These are phyloP conservation scores for Acephala macrosclerotiorum DNA, from an alignment of 2,329 filamentous ascomycete species.

Conservation along the genomic window DNA sequence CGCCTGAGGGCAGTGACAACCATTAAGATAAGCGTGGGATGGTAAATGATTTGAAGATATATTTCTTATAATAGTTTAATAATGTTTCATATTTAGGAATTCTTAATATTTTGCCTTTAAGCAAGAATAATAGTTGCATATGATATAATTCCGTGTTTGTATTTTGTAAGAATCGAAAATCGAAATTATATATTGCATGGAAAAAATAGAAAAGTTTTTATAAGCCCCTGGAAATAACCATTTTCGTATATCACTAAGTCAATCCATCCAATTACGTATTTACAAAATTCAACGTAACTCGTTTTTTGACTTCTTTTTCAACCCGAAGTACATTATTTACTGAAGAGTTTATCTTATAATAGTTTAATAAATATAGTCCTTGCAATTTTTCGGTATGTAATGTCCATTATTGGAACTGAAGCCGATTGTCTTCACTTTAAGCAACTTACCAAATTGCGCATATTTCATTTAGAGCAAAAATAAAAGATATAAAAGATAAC, in stretches of 20 bases:
- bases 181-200: neutral
- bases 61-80: neutral
- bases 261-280: neutral
- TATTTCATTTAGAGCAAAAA: neutral
- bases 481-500: neutral
- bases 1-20: neutral
- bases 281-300: neutral
- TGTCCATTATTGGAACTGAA: too few relatives aligned
- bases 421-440: too few relatives aligned
- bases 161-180: neutral
- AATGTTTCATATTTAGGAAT: neutral
- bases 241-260: neutral
- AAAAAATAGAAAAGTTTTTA: neutral
- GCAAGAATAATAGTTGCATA: neutral
- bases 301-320: neutral
- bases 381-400: too few relatives aligned
- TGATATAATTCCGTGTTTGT: neutral
- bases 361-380: too few relatives aligned
- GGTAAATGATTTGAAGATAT: neutral
- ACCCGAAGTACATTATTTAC: neutral
- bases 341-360: neutral
- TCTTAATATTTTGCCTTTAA: neutral
- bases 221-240: neutral
- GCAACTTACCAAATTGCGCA: too few relatives aligned
- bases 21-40: neutral